Evolutionary conservation across 2,329 filamentous ascomycete genomes (phyloP), one percentile per base, ranked within the genome.

Genomic region (Fusarium sp.): DNA sequence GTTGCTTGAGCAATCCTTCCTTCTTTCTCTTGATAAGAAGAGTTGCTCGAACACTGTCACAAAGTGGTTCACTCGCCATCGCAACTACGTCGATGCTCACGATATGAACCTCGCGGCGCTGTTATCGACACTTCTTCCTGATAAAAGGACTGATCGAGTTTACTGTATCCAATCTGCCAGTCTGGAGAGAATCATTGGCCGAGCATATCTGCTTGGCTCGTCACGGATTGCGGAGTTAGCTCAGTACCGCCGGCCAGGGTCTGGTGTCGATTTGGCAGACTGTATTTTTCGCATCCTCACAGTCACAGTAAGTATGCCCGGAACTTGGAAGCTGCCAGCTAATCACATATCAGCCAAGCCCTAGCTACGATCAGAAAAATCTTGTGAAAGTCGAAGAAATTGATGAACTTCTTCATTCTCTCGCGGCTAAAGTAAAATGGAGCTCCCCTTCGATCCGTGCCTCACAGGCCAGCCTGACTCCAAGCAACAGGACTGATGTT

Each of bases 81-180:
- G 88, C 9, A 80, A 81, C 20, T 80, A 81, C 3, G 85, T 97
- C 20, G 83, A 91, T 76, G 83, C 85, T 0, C 82, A 88, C 12
- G 84, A 87, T 33, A 89, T 88, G 3, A 84, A 91, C 75, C 84
- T 86, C 3, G 83, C 88, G 3, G 91, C 93, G 5, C 82, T 97
- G 3, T 83, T 97, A 1, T 95, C 93, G 3, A 91, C 91, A 5
- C 81, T 98, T 1, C 87, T 97, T 1, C 94, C 94, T 0, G 91
- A 94, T 70, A 90, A 87, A 71, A 87, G 94, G 58, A 91, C 90
- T 5, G 94, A 97, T 77, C 88, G 94, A 33, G 92, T 95, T 4
- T 97, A 95, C 78, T 87, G 86, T 41, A 84, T 97, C 3, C 89
- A 93, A 76, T 83, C 88, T 10, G 78, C 82, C 13, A 85, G 83